These are phyloP conservation scores for Picochlorum sp. DNA, from an alignment of 139 green algal species.

Conservation along the genomic window DNA sequence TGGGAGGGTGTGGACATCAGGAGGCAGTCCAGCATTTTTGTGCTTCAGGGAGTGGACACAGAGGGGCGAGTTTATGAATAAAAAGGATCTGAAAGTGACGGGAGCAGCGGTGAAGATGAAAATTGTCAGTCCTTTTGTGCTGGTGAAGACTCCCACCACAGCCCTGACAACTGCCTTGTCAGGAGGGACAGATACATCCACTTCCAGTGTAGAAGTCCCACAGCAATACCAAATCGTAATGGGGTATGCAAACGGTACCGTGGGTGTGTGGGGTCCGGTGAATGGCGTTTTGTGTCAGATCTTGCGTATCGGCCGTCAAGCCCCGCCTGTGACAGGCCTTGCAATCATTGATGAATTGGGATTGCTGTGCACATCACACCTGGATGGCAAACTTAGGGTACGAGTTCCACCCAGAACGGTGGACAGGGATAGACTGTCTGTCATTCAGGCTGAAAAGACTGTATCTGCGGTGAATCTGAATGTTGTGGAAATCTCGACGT, in stretches of 20 bases:
- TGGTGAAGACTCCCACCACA: not conserved
- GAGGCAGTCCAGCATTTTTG: slow-evolving; percentile 15
- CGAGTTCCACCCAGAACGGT: slow-evolving; percentile 12
- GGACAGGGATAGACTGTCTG: not conserved
- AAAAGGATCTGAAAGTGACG: slow-evolving; percentile 15
- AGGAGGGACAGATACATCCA: not conserved
- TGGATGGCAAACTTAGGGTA: slow-evolving; percentile 31
- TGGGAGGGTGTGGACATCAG: slow-evolving; percentile 31
- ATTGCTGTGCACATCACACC: slow-evolving; percentile 27
- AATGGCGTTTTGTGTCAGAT: slow-evolving; percentile 16
- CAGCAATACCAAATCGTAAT: slow-evolving; percentile 39
- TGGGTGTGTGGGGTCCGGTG: slow-evolving; percentile 28
- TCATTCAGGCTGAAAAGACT: not conserved
- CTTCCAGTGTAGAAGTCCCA: slow-evolving; percentile 4
- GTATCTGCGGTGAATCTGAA: slow-evolving; percentile 4
- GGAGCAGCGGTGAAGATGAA: slow-evolving; percentile 20
- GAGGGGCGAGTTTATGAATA: slow-evolving; percentile 2
- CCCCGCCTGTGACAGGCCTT: slow-evolving; percentile 17
- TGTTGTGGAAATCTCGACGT: not conserved
- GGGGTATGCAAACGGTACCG: slow-evolving; percentile 26
- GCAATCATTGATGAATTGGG: slow-evolving; percentile 32
- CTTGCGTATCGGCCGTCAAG: slow-evolving; percentile 18
- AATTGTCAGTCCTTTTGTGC: slow-evolving; percentile 12
- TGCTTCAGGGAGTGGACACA: slow-evolving; percentile 32
- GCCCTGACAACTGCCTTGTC: not conserved